A percentile compares a stretch with the other conserved stretches of the same genome.
Conservation (phyloP, 768 basidiomycete genomes). For the Candolleomyces efflorescens region DNA sequence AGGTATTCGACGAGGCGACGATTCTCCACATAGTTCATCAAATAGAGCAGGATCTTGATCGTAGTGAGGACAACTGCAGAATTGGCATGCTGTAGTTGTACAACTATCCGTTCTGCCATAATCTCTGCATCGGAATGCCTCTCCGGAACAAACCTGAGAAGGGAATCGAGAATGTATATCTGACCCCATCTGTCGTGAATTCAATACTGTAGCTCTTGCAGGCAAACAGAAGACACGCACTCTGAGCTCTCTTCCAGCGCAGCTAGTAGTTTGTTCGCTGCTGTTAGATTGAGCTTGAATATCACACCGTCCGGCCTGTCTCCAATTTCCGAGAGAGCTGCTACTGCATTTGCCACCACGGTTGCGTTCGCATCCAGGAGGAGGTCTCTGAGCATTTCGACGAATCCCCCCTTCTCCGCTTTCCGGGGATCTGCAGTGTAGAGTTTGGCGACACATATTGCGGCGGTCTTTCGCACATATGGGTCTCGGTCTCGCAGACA, state of each 20-base stretch:
- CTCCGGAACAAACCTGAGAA: constrained; percentile 93
- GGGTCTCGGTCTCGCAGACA: constrained; percentile 93
- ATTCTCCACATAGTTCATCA: constrained; percentile 99
- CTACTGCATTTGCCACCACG: constrained; percentile 96
- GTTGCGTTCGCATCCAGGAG: constrained; percentile 94
- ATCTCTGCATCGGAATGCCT: constrained; percentile 83
- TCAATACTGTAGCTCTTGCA: constrained; percentile 9
- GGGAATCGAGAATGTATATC: constrained; percentile 93
- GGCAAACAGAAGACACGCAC: constrained; percentile 45
- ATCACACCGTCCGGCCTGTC: constrained; percentile 94
- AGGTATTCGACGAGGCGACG: constrained; percentile 80
- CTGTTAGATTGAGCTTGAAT: constrained; percentile 81
- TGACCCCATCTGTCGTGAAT: constrained; percentile 82
- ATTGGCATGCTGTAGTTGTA: constrained; percentile 96
- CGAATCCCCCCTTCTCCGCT: constrained; percentile 88
- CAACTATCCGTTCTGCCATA: constrained; percentile 92
- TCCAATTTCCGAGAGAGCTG: constrained; percentile 93
- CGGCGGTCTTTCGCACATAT: constrained; percentile 98
- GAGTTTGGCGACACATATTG: constrained; percentile 95
- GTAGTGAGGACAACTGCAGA: constrained; percentile 99
- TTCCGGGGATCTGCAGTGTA: constrained; percentile 84
- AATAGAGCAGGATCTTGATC: constrained; percentile 90
- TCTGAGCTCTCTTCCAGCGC: constrained; percentile 96
- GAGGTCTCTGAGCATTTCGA: constrained; percentile 85
- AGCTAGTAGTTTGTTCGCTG: constrained; percentile 85